These are phyloP conservation scores for Tothia fuscella DNA, from an alignment of 2,329 filamentous ascomycete species.

Conservation along the genomic window DNA sequence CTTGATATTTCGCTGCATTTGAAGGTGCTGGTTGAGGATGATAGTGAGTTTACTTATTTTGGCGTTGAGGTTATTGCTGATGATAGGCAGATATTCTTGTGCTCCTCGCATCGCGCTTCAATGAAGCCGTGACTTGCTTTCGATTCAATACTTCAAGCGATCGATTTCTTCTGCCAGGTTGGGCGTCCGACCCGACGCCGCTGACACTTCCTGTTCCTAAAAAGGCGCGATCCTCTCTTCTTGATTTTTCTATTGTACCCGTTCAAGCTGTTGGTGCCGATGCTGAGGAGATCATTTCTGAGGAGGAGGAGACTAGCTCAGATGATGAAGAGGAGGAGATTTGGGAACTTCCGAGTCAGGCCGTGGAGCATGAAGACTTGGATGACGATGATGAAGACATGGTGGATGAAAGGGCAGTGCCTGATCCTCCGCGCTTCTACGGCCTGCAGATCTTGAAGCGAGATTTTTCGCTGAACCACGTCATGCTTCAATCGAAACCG, in stretches of 20 bases:
- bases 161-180: neutral
- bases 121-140: slow-evolving; percentile 1
- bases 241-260: neutral
- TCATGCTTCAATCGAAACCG: neutral
- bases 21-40: neutral
- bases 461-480: neutral
- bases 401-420: neutral
- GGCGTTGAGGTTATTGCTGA: neutral
- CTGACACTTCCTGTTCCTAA: neutral
- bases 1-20: slow-evolving; percentile 38
- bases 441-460: neutral
- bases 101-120: neutral
- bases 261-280: neutral
- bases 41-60: neutral
- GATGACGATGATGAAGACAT: neutral
- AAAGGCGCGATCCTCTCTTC: neutral
- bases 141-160: slow-evolving; percentile 3
- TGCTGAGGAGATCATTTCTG: neutral
- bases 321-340: neutral
- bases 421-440: neutral
- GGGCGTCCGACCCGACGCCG: neutral
- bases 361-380: neutral
- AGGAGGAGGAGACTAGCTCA: neutral
- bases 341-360: neutral
- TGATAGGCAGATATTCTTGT: neutral